A percentile compares a stretch with the other conserved stretches of the same genome.
Evolutionary conservation across 345 rosid species (phyloP).

Genomic region (Laguncularia racemosa): DNA sequence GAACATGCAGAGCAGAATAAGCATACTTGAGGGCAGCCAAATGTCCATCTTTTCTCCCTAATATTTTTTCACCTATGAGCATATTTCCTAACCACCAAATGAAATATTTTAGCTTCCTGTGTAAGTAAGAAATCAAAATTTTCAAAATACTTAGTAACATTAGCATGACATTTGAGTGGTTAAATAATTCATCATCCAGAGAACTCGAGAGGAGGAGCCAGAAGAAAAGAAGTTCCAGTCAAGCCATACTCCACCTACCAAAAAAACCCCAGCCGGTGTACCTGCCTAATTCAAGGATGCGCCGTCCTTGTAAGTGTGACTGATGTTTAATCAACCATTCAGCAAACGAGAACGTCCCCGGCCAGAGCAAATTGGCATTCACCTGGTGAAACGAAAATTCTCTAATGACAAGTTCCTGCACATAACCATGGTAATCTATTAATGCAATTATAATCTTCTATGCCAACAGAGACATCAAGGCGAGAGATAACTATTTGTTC

Average conservation of each 20-base stretch:
- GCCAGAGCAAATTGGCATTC: constrained; percentile 99
- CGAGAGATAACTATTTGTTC: not conserved
- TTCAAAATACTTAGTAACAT: too few species aligned
- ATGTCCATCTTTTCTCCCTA: too few species aligned
- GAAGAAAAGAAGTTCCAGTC: not conserved
- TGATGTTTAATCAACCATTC: constrained; percentile 68
- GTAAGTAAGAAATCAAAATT: too few species aligned
- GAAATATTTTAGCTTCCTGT: too few species aligned
- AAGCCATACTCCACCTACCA: not conserved
- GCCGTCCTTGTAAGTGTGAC: constrained; percentile 43
- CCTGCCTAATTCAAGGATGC: constrained; percentile 91
- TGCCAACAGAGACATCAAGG: not conserved
- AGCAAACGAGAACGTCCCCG: constrained; percentile 85
- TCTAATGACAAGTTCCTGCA: constrained; percentile 66
- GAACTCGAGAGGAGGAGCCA: too few species aligned
- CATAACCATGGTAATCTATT: not conserved
- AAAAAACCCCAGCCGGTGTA: constrained; percentile 5
- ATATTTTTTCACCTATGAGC: too few species aligned
- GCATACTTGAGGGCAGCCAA: too few species aligned
- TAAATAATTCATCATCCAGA: too few species aligned
- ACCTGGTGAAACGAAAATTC: constrained; percentile 87
- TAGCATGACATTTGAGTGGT: too few species aligned
- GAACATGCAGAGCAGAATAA: too few species aligned
- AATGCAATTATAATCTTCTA: not conserved
- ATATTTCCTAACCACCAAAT: too few species aligned